Evolutionary conservation across 192 early-diverging fungal genomes (phyloP).

Genomic region (Rhizoclosmatium sp.): DNA sequence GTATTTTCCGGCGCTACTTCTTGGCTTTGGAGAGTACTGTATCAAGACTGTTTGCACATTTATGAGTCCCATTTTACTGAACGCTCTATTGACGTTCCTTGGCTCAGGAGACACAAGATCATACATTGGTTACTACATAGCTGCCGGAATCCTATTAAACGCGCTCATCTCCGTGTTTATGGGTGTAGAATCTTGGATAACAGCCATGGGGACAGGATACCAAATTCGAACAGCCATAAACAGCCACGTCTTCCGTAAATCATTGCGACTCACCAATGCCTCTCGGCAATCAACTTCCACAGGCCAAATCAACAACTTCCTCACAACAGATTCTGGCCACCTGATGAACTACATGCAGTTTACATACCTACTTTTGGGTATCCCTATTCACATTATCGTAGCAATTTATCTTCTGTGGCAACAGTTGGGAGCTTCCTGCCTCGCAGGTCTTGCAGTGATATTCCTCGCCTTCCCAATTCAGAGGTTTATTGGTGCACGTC

Average conservation of each 20-base stretch:
- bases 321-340: slow-evolving; percentile 36
- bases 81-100: slow-evolving; percentile 14
- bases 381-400: slow-evolving; percentile 32
- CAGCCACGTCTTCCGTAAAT: slow-evolving; percentile 35
- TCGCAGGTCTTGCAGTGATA: slow-evolving; percentile 38
- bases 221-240: slow-evolving; percentile 37
- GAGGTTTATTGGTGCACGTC: slow-evolving; percentile 24
- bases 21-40: slow-evolving; percentile 27
- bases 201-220: slow-evolving; percentile 23
- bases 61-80: slow-evolving; percentile 33
- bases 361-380: slow-evolving; percentile 1
- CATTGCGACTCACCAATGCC: slow-evolving; percentile 21
- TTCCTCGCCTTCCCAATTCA: slow-evolving; percentile 38
- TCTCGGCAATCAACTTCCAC: slow-evolving; percentile 32
- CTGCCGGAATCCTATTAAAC: slow-evolving; percentile 24
- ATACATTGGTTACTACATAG: slow-evolving; percentile 30
- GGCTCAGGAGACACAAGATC: not conserved
- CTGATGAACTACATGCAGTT: slow-evolving; percentile 28
- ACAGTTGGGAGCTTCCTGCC: slow-evolving; percentile 33
- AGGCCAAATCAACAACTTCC: slow-evolving; percentile 39
- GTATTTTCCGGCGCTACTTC: slow-evolving; percentile 6
- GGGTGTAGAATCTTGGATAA: slow-evolving; percentile 35
- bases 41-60: slow-evolving; percentile 30
- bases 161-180: slow-evolving; percentile 24
- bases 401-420: slow-evolving; percentile 37